Base-by-base conservation (phyloP, 2,329 filamentous ascomycete genomes). In the Arthrobotrys pseudoclavata region DNA sequence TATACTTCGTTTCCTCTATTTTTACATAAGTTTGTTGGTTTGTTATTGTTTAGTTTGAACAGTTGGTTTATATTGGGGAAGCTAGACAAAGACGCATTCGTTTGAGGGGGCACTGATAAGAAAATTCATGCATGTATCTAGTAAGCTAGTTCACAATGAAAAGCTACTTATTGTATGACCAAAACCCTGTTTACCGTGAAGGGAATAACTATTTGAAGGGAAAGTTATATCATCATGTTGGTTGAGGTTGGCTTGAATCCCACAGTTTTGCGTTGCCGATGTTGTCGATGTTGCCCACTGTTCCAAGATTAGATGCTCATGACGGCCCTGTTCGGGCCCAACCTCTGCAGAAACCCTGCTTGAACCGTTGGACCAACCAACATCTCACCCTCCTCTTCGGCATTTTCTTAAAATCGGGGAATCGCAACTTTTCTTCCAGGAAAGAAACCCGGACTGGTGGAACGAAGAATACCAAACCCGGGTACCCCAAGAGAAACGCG, bases 271-370 rank as follows among this genome's bases (percentile, higher is more conserved):
- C 34, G 72, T 76, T 76, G 72, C 47, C 12, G 20, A 69, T 45
- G 72, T 76, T 76, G 72, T 52, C 12, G 20, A 69, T 76, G 55
- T 69, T 47, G 29, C 37, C 40, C 31, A 15, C 20, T 40, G 63
- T 64, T 66, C 57, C 64, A 70, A 76, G 72, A 76, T 76, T 76
- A 76, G 72, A 76, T 76, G 48, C 10, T 18, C n/a, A 47, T 47
- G 40, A 20, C 20, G 47, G 47, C 18, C 31, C 47, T 24, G 57
- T 47, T 31, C 34, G 26, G 37, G 20, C 45, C 2, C 15, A 22
- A 37, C 37, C 61, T 66, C 47, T 69, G 31, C 53, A 24, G 69
- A 64, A 60, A 48, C 24, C 45, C 60, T 57, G 60, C 12, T 42
- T 18, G 34, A 45, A 34, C 20, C 42, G 34, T 63, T 31, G 57